Evolutionary conservation across 2,329 filamentous ascomycete genomes (phyloP).

Genomic region (Nemania diffusa): DNA sequence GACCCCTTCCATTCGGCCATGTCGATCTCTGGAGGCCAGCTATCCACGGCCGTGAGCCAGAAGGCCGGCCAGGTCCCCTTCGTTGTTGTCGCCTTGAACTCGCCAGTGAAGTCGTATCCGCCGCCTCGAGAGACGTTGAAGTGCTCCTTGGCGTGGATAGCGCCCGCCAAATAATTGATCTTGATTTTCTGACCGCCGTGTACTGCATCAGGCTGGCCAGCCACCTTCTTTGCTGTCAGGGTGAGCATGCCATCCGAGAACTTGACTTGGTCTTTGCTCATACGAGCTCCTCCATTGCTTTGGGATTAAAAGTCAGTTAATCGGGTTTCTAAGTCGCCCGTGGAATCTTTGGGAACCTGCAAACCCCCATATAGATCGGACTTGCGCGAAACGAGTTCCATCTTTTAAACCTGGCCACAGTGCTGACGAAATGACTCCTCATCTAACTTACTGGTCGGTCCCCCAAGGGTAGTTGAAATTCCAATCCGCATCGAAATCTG

Average conservation of each 20-base stretch:
- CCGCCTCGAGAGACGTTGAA: constrained; percentile 53
- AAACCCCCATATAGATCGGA: not conserved
- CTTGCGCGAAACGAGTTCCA: not conserved
- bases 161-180: constrained; percentile 65
- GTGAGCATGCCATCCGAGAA: constrained; percentile 56
- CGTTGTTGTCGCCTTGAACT: constrained; percentile 54
- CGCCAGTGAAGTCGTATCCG: constrained; percentile 56
- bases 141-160: constrained; percentile 54
- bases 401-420: not conserved
- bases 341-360: not conserved
- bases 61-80: constrained; percentile 68
- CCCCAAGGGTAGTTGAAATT: constrained; percentile 67
- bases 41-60: constrained; percentile 64
- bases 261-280: constrained; percentile 59
- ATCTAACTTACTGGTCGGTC: constrained; percentile 55
- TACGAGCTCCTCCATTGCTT: constrained; percentile 64
- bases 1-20: constrained; percentile 71
- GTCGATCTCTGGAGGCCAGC: constrained; percentile 70
- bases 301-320: not conserved
- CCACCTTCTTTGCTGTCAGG: constrained; percentile 58
- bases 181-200: constrained; percentile 54
- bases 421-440: not conserved
- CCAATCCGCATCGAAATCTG: constrained; percentile 58
- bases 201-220: constrained; percentile 52
- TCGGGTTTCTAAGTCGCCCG: no score